A percentile compares a stretch with the other conserved stretches of the same genome.
These are phyloP conservation scores for Micromonas commoda DNA, from an alignment of 139 green algal genomes.

Conservation along the genomic window DNA sequence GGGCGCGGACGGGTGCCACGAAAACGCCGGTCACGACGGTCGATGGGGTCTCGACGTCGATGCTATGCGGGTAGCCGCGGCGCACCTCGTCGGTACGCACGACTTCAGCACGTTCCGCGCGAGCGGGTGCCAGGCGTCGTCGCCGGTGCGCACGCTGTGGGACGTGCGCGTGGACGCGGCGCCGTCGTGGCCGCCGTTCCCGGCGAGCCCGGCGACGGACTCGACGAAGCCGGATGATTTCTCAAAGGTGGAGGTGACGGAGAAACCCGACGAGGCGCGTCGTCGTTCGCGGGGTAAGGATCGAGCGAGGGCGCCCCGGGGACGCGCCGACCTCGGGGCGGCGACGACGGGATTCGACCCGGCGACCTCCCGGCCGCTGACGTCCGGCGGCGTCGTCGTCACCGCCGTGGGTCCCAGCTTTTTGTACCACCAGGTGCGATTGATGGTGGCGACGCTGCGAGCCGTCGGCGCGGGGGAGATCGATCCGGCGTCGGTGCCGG, in stretches of 20 bases:
- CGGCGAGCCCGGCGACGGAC: neutral
- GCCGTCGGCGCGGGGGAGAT: conserved; percentile 17
- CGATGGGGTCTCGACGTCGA: conserved; percentile 15
- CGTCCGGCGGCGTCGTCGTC: neutral
- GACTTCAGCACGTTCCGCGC: conserved; percentile 27
- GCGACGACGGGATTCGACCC: no score
- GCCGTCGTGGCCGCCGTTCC: neutral
- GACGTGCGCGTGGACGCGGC: neutral
- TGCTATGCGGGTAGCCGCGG: conserved; percentile 13
- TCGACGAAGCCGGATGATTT: neutral
- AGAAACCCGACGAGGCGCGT: neutral
- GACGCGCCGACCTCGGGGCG: no score
- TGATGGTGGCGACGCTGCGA: conserved; percentile 24
- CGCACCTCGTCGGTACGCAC: conserved; percentile 12
- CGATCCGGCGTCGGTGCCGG: neutral
- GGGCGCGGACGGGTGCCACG: neutral
- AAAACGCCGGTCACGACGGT: neutral
- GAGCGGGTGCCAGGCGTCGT: conserved; percentile 14
- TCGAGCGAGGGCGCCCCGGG: no score
- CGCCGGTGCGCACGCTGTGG: conserved; percentile 16
- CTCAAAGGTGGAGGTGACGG: neutral
- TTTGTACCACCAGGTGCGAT: conserved; percentile 32
- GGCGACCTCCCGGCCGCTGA: neutral
- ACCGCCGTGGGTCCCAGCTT: conserved; percentile 1
- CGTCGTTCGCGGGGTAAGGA: no score